A percentile compares a stretch with the other conserved stretches of the same genome.
Conservation (phyloP, 2,329 filamentous ascomycete genomes). For the Colletotrichum theobromicola region DNA sequence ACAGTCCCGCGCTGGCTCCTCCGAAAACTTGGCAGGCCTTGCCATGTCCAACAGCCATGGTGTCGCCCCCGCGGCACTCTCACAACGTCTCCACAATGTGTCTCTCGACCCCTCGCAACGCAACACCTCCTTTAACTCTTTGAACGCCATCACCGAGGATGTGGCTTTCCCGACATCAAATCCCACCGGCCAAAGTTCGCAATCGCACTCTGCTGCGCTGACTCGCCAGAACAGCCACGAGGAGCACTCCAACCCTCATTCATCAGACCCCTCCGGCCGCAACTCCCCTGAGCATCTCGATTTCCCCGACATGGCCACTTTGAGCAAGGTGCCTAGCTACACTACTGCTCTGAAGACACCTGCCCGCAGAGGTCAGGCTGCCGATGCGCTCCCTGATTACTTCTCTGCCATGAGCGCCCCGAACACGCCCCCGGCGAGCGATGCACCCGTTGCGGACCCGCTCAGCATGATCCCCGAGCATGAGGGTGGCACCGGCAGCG, state of each 20-base stretch:
- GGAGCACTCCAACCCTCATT: conserved; percentile 34
- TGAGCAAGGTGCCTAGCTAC: conserved; percentile 80
- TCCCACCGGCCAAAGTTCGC: conserved; percentile 43
- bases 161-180: conserved; percentile 46
- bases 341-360: conserved; percentile 73
- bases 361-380: conserved; percentile 55
- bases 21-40: conserved; percentile 75
- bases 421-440: conserved; percentile 46
- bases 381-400: conserved; percentile 68
- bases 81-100: conserved; percentile 73
- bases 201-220: conserved; percentile 49
- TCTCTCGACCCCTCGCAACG: conserved; percentile 53
- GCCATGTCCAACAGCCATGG: conserved; percentile 44
- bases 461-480: conserved; percentile 34
- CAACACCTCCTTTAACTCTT: conserved; percentile 51
- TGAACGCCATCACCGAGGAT: conserved; percentile 48
- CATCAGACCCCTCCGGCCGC: conserved; percentile 56
- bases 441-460: conserved; percentile 26
- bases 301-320: conserved; percentile 63
- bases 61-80: conserved; percentile 61
- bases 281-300: conserved; percentile 64
- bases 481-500: background rate
- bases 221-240: conserved; percentile 61
- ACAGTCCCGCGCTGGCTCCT: conserved; percentile 76
- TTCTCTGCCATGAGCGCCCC: conserved; percentile 63